Evolutionary conservation across 2,329 filamentous ascomycete species (phyloP).

Genomic region (Alternaria sp.): DNA sequence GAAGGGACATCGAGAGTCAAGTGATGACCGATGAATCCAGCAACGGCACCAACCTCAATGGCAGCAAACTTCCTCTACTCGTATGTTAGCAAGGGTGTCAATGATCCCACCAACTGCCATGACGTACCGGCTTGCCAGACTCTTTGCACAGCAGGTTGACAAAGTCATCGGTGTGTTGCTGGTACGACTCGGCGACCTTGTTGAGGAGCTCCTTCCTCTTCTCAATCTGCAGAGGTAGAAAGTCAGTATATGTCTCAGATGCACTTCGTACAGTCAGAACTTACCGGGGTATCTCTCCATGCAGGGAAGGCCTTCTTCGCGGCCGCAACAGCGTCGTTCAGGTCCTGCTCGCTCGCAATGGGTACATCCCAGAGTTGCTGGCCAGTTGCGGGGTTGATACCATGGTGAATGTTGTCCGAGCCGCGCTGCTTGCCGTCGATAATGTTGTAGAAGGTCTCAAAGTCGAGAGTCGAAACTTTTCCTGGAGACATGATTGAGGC

Average conservation of each 20-base stretch:
- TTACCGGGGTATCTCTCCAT: slow-evolving; percentile 50
- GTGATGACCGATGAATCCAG: slow-evolving; percentile 49
- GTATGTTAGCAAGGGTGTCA: slow-evolving; percentile 8
- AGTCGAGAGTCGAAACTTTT: slow-evolving; percentile 49
- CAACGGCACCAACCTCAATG: slow-evolving; percentile 48
- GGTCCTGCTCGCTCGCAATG: slow-evolving; percentile 55
- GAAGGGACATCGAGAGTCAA: slow-evolving; percentile 40
- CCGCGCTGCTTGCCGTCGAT: slow-evolving; percentile 58
- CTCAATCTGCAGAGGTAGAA: slow-evolving; percentile 14
- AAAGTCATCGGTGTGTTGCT: slow-evolving; percentile 39
- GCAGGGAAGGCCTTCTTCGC: slow-evolving; percentile 56
- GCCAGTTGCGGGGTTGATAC: slow-evolving; percentile 60
- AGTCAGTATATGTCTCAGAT: neutral
- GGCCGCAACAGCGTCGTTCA: slow-evolving; percentile 58
- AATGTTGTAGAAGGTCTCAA: slow-evolving; percentile 59
- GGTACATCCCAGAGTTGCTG: slow-evolving; percentile 60
- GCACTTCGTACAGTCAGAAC: neutral
- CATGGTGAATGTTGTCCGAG: slow-evolving; percentile 52
- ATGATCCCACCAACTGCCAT: too few relatives aligned
- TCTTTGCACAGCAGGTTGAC: slow-evolving; percentile 43
- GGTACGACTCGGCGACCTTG: slow-evolving; percentile 34
- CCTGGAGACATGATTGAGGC: slow-evolving; percentile 52
- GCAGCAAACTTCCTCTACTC: slow-evolving; percentile 49
- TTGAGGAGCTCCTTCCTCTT: slow-evolving; percentile 42
- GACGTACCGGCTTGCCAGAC: slow-evolving; percentile 45